Evolutionary conservation across 208 protist species (phyloP).

Genomic region (Leishmania gerbilli): DNA sequence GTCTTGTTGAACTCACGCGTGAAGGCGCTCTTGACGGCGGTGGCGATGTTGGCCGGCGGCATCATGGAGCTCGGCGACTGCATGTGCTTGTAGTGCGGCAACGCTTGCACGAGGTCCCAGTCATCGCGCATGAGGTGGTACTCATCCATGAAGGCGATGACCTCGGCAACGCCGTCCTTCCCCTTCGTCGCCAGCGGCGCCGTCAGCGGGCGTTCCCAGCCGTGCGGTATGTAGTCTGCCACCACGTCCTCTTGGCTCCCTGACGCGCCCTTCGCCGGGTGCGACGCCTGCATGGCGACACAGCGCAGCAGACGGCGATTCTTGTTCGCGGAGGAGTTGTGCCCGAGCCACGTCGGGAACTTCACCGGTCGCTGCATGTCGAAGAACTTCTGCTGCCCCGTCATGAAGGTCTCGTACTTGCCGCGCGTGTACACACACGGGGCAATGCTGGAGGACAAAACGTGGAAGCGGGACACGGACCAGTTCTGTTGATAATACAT

Average conservation of each 20-base stretch:
- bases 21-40: conserved; percentile 86
- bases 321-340: conserved; percentile 89
- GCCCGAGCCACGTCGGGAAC: conserved; percentile 88
- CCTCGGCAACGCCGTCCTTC: conserved; percentile 75
- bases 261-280: conserved; percentile 55
- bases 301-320: conserved; percentile 78
- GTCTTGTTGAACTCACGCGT: conserved; percentile 91
- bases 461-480: conserved; percentile 76
- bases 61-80: conserved; percentile 20
- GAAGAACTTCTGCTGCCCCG: conserved; percentile 73
- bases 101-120: conserved; percentile 86
- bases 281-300: conserved; percentile 66
- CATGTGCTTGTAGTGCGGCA: conserved; percentile 80
- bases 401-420: conserved; percentile 86
- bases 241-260: conserved; percentile 80
- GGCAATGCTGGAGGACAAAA: conserved; percentile 75
- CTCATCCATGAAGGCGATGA: conserved; percentile 85
- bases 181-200: conserved; percentile 50
- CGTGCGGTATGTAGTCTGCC: conserved; percentile 87
- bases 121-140: conserved; percentile 90
- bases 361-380: conserved; percentile 86
- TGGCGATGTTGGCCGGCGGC: conserved; percentile 45
- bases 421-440: conserved; percentile 85
- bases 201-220: conserved; percentile 63
- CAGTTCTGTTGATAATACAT: conserved; percentile 93